phyloP scores from a whole-genome alignment of 768 basidiomycete species.

The Mycena metata region DNA sequence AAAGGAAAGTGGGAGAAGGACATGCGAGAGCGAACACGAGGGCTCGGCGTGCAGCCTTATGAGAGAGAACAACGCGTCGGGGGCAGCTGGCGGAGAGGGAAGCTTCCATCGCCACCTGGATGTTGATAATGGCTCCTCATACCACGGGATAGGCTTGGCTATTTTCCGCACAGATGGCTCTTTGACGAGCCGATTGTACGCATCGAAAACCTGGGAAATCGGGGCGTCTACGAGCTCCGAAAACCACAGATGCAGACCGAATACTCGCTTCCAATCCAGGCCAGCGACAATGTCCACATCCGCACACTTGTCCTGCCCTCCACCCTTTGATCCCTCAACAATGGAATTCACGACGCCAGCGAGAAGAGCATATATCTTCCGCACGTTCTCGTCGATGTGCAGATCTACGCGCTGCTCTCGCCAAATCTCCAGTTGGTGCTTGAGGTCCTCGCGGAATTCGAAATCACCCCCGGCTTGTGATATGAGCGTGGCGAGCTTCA shows the following conservation, averaged over 20 bases:
- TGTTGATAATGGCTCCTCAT: slow-evolving; percentile 51
- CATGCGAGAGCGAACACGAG: slow-evolving; percentile 74
- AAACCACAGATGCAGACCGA: slow-evolving; percentile 94
- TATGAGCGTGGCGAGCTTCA: slow-evolving; percentile 90
- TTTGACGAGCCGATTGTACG: slow-evolving; percentile 65
- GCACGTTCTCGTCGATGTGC: slow-evolving; percentile 74
- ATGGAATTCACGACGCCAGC: slow-evolving; percentile 77
- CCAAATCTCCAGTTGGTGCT: slow-evolving; percentile 87
- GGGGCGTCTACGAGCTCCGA: slow-evolving; percentile 78
- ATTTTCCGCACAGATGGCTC: slow-evolving; percentile 54
- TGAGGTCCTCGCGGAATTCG: slow-evolving; percentile 79
- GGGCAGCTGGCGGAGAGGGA: slow-evolving; percentile 56
- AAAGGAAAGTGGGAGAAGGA: slow-evolving; percentile 81
- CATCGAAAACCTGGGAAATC: slow-evolving; percentile 75
- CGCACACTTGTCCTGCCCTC: slow-evolving; percentile 62
- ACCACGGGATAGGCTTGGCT: slow-evolving; percentile 72
- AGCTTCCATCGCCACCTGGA: slow-evolving; percentile 55
- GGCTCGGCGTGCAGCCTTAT: slow-evolving; percentile 85
- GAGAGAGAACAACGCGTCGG: slow-evolving; percentile 86
- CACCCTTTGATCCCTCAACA: slow-evolving; percentile 66
- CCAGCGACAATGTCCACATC: slow-evolving; percentile 77
- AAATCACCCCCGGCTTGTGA: slow-evolving; percentile 88
- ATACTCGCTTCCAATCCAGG: slow-evolving; percentile 94
- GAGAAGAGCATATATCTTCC: slow-evolving; percentile 87
- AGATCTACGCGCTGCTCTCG: slow-evolving; percentile 78